Evolutionary conservation across 1,284 basidiomycete species (phyloP), one percentile per base, ranked within the genome.

Genomic region (Austroboletus niveus): DNA sequence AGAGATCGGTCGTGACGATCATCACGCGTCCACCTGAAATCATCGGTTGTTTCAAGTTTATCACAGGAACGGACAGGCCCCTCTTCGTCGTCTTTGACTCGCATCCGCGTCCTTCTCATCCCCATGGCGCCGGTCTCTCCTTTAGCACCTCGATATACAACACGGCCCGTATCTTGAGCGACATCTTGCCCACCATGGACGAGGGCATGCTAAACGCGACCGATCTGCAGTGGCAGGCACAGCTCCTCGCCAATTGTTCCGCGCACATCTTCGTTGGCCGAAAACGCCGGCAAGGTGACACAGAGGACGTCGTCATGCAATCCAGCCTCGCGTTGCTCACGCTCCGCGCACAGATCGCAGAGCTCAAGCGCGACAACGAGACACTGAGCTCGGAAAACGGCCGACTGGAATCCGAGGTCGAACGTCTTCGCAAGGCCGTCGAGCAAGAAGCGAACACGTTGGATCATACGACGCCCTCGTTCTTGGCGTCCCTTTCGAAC

Each of bases 21-120:
- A 81, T 87, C 52, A 87, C 85, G 0, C 81, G 84, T 20, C 82
- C 85, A 32, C 85, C 85, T 0, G 85, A 87, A 62, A 84, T 85
- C 49, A 65, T 87, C 27, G 72, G 76, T 20, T 79, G 81, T 59
- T 61, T 85, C 55, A 79, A 77, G 54, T 71, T 85, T 43, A 63
- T 69, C 20, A 60, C 42, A 10, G 35, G n/a, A 8, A 52, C 56
- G 4, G 60, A 66, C 11, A 51, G 48, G 11, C 50, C 56, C 10
- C 62, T 80, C 12, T 85, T 80, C 57, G 72, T 79, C 43, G 67
- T 85, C 41, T 85, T 87, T 55, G 84, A 87, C 64, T 82, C 82
- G 2, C 85, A 86, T 60, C 72, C 80, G 15, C 76, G 83, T n/a
- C 73, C 75, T 0, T 71, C 72, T n/a, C 77, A 85, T 58, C 79